Base-by-base conservation (phyloP, 768 basidiomycete species). In the Porphyrellus cyaneotinctus region DNA sequence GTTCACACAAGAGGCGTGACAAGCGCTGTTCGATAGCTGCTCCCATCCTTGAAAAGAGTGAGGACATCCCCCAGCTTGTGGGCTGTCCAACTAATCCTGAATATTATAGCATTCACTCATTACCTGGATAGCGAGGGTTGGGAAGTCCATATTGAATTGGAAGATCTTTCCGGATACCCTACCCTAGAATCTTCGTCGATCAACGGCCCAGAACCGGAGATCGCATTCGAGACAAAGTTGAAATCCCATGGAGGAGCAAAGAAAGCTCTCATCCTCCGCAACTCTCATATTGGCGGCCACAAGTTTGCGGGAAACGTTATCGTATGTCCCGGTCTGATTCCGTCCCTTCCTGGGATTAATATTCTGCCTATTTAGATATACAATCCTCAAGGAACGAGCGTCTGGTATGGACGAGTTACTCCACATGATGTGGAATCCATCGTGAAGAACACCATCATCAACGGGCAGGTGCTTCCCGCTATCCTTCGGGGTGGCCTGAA, bases 381-480 rank as follows among this genome's bases (percentile, higher is more conserved):
- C 69, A 90, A 84, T 42, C 93, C 94, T 0, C 79, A 83, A 51
- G 94, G 94, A 20, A 80, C 88, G 22, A 83, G 85, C 35, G 79
- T 97, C 26, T 97, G 93, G 86, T 97, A 97, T 62, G 95, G 95
- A 20, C 85, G 95, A 23, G 93, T 97, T 7, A 87, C 88, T 23
- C 85, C 95, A 9, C 87, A 92, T 65, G 89, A 95, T 63, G 88
- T 94, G 44, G 84, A 87, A 53, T 81, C 85, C 6, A 85, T 95
- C 50, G 91, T 94, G 43, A 79, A 84, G 58, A 87, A 91, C 60
- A 99, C 95, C 17, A 84, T 99, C 56, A 77, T 94, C 51, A 76
- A 80, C 18, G 95, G 95, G 3, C 79, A 85, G 63, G 79, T 99
- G 47, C 77, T 98, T 15, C 88, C 93, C 0, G 81, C 87, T 14